phyloP scores from a whole-genome alignment of 2,329 filamentous ascomycete species.

The Macrophomina phaseolina region DNA sequence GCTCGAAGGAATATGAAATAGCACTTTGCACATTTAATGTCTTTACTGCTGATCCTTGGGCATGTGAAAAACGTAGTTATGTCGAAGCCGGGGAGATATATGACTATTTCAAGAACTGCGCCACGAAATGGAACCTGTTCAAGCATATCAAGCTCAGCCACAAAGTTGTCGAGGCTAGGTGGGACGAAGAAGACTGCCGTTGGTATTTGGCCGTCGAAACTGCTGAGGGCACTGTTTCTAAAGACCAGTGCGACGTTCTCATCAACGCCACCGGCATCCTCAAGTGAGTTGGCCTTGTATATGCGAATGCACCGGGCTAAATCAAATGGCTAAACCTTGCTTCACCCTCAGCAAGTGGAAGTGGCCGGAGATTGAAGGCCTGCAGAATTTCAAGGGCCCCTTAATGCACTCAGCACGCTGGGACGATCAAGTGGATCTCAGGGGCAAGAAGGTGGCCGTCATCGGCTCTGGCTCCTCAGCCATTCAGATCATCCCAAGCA shows the following conservation, averaged over 20 bases:
- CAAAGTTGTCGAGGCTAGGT: constrained; percentile 32
- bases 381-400: constrained; percentile 51
- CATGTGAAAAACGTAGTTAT: constrained; percentile 29
- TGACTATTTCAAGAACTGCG: constrained; percentile 2
- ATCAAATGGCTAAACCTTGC: not conserved
- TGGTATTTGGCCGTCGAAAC: constrained; percentile 47
- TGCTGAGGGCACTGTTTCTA: constrained; percentile 38
- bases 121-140: not conserved
- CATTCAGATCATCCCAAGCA: constrained; percentile 44
- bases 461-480: constrained; percentile 43
- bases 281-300: constrained; percentile 35
- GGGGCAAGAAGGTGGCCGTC: constrained; percentile 37
- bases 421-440: constrained; percentile 39
- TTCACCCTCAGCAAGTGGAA: constrained; percentile 45
- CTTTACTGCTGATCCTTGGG: too few relatives aligned
- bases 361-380: constrained; percentile 51
- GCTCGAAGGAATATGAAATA: too few relatives aligned
- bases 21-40: too few relatives aligned
- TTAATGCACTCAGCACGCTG: constrained; percentile 52
- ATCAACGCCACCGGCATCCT: constrained; percentile 53
- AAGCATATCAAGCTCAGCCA: not conserved
- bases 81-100: not conserved
- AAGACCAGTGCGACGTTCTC: constrained; percentile 47
- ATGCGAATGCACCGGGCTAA: too few relatives aligned
- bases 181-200: constrained; percentile 49